Conservation (phyloP, 2,329 filamentous ascomycete species). For the Trichoderma lentiforme region DNA sequence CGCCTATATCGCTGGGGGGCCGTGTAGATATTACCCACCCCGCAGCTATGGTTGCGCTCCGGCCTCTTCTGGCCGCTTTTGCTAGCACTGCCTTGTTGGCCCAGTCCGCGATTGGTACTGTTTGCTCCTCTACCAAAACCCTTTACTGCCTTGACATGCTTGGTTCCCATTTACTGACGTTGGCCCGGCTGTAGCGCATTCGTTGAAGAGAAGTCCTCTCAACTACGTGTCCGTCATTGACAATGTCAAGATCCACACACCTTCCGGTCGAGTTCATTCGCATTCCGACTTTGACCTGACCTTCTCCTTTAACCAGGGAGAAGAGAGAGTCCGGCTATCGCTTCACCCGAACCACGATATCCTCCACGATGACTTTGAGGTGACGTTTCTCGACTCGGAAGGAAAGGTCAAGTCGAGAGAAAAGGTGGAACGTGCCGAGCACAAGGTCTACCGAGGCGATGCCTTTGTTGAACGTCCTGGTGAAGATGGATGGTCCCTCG, state of each 20-base stretch:
- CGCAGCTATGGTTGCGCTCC: constrained; percentile 27
- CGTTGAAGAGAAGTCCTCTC: constrained; percentile 72
- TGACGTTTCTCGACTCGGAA: constrained; percentile 69
- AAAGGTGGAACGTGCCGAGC: constrained; percentile 65
- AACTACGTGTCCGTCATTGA: constrained; percentile 70
- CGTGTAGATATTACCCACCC: not conserved
- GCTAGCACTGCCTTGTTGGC: constrained; percentile 25
- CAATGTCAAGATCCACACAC: constrained; percentile 72
- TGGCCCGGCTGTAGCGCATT: constrained; percentile 54
- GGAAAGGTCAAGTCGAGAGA: constrained; percentile 67
- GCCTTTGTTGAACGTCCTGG: constrained; percentile 65
- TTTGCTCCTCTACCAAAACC: not conserved
- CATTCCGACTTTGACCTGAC: constrained; percentile 80
- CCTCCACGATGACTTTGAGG: constrained; percentile 68
- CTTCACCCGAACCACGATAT: constrained; percentile 92
- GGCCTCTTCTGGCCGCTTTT: constrained; percentile 26
- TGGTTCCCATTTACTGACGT: constrained; percentile 26
- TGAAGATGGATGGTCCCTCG: constrained; percentile 67
- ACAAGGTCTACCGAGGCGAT: constrained; percentile 81
- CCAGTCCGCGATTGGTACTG: constrained; percentile 25
- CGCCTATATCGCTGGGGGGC: not conserved
- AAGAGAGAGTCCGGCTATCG: constrained; percentile 70
- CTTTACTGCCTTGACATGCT: not conserved
- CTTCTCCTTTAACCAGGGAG: constrained; percentile 67
- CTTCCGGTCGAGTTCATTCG: constrained; percentile 74